phyloP scores from a whole-genome alignment of 78 protist species.

The Cavenderia fasciculata region DNA sequence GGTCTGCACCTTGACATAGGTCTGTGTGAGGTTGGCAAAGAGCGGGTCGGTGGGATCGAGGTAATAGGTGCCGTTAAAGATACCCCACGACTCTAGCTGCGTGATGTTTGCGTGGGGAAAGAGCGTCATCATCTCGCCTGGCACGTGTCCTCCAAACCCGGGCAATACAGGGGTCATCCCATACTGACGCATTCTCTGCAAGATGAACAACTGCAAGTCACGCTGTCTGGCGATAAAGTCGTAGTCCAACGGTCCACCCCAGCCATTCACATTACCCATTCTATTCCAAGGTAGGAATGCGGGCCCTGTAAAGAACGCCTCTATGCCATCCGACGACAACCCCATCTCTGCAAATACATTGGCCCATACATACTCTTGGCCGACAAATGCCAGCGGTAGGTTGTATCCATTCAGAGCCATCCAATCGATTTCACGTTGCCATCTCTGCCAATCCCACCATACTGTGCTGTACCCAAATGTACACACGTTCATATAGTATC shows the following conservation, averaged over 20 bases:
- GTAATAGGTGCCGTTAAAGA: slow-evolving; percentile 55
- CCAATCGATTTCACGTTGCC: slow-evolving; percentile 92
- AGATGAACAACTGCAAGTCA: slow-evolving; percentile 71
- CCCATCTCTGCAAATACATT: slow-evolving; percentile 74
- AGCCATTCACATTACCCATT: slow-evolving; percentile 89
- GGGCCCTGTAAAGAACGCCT: slow-evolving; percentile 85
- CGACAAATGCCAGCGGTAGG: slow-evolving; percentile 87
- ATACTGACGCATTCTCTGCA: slow-evolving; percentile 74
- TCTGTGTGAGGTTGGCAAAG: slow-evolving; percentile 64
- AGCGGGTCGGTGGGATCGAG: slow-evolving; percentile 84
- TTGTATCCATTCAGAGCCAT: slow-evolving; percentile 92
- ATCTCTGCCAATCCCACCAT: slow-evolving; percentile 85
- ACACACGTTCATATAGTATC: slow-evolving; percentile 89
- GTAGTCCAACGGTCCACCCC: slow-evolving; percentile 87
- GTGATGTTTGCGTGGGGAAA: slow-evolving; percentile 78
- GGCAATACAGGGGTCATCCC: slow-evolving; percentile 90
- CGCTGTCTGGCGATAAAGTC: slow-evolving; percentile 58
- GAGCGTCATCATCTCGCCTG: slow-evolving; percentile 31
- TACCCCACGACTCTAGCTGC: slow-evolving; percentile 65
- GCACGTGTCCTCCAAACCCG: slow-evolving; percentile 93
- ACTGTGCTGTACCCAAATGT: slow-evolving; percentile 79
- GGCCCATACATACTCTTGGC: slow-evolving; percentile 89
- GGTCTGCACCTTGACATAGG: slow-evolving; percentile 32
- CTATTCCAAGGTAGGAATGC: slow-evolving; percentile 93
- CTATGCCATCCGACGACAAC: slow-evolving; percentile 51